phyloP scores from a whole-genome alignment of 129 eudicot genomes.

The Deinandra increscens region DNA sequence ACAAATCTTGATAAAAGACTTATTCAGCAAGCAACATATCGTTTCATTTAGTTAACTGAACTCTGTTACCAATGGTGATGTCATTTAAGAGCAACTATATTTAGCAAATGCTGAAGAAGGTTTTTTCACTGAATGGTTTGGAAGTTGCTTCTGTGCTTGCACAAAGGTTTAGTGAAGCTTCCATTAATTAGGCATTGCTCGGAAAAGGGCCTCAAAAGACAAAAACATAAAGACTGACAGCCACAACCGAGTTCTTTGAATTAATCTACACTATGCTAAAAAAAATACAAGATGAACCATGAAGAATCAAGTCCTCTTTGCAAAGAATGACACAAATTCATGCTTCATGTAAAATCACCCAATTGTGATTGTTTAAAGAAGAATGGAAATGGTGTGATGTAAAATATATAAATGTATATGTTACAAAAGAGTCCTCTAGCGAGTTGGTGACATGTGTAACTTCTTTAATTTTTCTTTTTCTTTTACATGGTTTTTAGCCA shows the following conservation, averaged over 20 bases:
- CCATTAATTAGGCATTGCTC: not conserved
- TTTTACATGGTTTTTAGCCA: too few relatives aligned
- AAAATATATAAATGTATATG: not conserved
- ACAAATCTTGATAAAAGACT: not conserved
- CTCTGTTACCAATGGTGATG: not conserved
- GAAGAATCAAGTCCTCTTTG: constrained; percentile 1
- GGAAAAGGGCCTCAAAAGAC: not conserved
- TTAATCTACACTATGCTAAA: not conserved
- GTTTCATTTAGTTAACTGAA: not conserved
- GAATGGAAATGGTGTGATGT: constrained; percentile 3
- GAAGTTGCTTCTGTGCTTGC: not conserved
- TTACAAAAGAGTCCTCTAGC: not conserved
- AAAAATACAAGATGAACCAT: not conserved
- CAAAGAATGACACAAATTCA: constrained; percentile 2
- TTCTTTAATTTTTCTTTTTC: not conserved
- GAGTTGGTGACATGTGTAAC: not conserved
- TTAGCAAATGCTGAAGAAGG: not conserved
- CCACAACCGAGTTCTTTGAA: not conserved
- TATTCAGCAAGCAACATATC: not conserved
- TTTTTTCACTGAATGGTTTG: not conserved
- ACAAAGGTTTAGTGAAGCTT: constrained; percentile 6
- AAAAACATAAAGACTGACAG: not conserved
- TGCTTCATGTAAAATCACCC: constrained; percentile 3
- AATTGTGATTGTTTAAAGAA: not conserved
- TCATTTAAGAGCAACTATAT: not conserved